Evolutionary conservation across 2,329 filamentous ascomycete species (phyloP).

Genomic region (Xylariaceae sp.): DNA sequence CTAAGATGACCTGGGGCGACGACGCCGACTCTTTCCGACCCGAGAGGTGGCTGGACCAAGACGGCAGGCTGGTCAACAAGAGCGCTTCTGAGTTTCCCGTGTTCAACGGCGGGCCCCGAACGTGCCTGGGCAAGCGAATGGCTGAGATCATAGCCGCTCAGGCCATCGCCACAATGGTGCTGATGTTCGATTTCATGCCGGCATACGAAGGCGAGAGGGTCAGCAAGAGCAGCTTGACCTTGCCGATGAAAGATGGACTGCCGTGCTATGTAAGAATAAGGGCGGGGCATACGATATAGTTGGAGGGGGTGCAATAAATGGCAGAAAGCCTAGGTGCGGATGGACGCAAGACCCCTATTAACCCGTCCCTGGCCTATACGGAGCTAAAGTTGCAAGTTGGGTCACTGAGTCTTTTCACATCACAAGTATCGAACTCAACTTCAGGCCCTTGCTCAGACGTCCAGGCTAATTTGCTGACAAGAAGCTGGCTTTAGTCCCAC

Average conservation of each 20-base stretch:
- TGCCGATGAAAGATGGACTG: constrained; percentile 57
- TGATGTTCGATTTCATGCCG: constrained; percentile 42
- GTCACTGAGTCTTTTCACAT: too few species aligned
- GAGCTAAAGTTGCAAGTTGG: too few species aligned
- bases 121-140: constrained; percentile 57
- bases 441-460: too few species aligned
- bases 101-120: constrained; percentile 56
- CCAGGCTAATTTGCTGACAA: too few species aligned
- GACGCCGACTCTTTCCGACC: constrained; percentile 50
- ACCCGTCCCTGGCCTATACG: too few species aligned
- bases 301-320: neutral
- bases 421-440: too few species aligned
- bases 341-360: too few species aligned
- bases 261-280: constrained; percentile 33
- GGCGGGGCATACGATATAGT: neutral
- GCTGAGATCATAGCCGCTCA: constrained; percentile 53
- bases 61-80: constrained; percentile 34
- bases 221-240: constrained; percentile 53
- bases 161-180: constrained; percentile 42
- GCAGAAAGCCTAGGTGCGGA: too few species aligned
- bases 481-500: too few species aligned
- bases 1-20: constrained; percentile 45
- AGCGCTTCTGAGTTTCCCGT: constrained; percentile 52
- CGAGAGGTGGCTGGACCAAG: constrained; percentile 44
- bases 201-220: constrained; percentile 39